Base-by-base conservation (phyloP, 129 eudicot genomes). In the Artemisia annua region DNA sequence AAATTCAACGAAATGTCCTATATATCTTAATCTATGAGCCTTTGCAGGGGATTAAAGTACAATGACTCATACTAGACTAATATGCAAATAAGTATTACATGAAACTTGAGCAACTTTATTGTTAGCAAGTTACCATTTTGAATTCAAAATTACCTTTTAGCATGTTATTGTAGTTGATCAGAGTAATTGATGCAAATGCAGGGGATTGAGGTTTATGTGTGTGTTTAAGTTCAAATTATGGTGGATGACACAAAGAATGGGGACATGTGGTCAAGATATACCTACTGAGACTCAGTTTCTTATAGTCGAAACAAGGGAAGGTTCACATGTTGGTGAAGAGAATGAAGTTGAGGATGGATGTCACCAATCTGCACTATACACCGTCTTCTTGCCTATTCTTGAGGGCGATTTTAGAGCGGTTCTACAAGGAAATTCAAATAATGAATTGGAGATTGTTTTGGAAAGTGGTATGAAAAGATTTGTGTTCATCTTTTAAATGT, bases 201-300 rank as follows among this genome's bases (percentile, higher is more conserved):
- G 98, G 87, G 96, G 89, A 46, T 53, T 87, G 79, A 76, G 98
- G 66, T 89, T 88, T 74, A 84, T 91, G 93, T 84, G 91, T 78
- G 87, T 86, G 35, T 91, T 88, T 57, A 88, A 96, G 55, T 88
- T 86, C 84, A 91, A 91, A 67, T 35, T 91, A 62, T 91, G 97
- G 97, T 91, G 97, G 97, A 86, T 91, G 96, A 86, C 97, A 6
- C 97, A 91, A 74, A 81, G 89, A 79, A 88, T 91, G 89, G 97
- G 97, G 22, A 79, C 64, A 30, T 30, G 82, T 66, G 97, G 96
- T 61, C 81, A 85, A 69, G 97, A 91, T 30, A 73, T 91, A 28
- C 97, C 97, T 0, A 74, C 82, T 24, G 97, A 92, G 83, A 92
- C 96, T 12, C 97, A 92, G 22, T 88, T 92, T 52, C 78, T 92